Evolutionary conservation across 23 red algal genomes (phyloP), one percentile per base, ranked within the genome.

Genomic region (Chondrus crispus): DNA sequence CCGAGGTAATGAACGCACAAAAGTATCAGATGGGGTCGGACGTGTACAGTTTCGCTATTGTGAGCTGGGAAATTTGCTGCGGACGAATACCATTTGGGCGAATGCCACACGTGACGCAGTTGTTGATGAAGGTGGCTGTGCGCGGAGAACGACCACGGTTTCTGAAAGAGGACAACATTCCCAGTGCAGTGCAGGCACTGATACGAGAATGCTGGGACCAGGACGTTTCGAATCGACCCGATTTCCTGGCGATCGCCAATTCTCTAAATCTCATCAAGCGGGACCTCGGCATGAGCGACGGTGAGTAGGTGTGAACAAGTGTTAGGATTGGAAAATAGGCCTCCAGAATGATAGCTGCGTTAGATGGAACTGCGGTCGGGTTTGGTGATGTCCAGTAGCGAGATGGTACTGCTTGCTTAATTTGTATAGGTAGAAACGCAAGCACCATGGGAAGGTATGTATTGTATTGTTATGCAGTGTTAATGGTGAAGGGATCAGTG

Each of bases 141-240:
- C 49, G 69, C 35, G 92, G 92, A 13, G 81, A 71, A 71, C 32
- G 92, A 18, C 92, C 83, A 38, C 11, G 36, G 33, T 87, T 94
- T 53, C 49, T 72, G 52, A 19, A 3, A 29, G 49, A n/a, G 14
- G 84, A 89, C 75, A 42, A 97, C 36, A 37, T 96, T 9, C 93
- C 85, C 22, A 18, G 58, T 29, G 52, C 70, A 3, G 62, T 99
- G 18, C 50, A 77, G 22, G 19, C 58, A 41, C 90, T 99, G 44
- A 94, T 99, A 71, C 51, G 66, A 37, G 83, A 73, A 44, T 96
- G 97, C 68, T 99, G 97, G 97, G 70, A 96, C 14, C 73, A 88
- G 14, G 91, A 96, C 14, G 72, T 82, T 50, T 35, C 38, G 13
- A 68, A 84, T 55, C 85, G 97, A 13, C 97, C 97, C 18, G 50